phyloP scores from a whole-genome alignment of 2,329 filamentous ascomycete genomes.

The Colletotrichum chrysophilum region DNA sequence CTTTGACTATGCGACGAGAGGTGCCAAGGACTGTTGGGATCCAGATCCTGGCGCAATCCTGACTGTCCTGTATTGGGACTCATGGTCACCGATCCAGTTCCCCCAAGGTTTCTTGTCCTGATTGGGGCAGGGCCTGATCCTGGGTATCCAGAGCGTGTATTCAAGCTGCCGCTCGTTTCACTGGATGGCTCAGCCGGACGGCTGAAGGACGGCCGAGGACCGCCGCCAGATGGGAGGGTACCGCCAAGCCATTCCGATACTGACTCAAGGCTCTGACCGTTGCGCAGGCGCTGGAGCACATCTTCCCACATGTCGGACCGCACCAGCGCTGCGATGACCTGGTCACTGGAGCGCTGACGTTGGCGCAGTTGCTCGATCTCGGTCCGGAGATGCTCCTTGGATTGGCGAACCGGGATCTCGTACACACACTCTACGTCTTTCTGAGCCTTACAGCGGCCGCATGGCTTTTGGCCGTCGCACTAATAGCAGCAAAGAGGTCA shows the following conservation, averaged over 20 bases:
- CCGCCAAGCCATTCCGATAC: slow-evolving; percentile 61
- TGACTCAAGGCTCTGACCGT: slow-evolving; percentile 57
- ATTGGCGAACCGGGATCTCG: slow-evolving; percentile 67
- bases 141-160: slow-evolving; percentile 24
- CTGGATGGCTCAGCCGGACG: slow-evolving; percentile 29
- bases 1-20: slow-evolving; percentile 52
- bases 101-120: slow-evolving; percentile 5
- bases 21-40: slow-evolving; percentile 54
- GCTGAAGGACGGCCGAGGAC: slow-evolving; percentile 32
- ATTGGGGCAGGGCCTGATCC: slow-evolving; percentile 28
- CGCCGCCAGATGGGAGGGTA: slow-evolving; percentile 34
- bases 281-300: slow-evolving; percentile 56
- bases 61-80: slow-evolving; percentile 36
- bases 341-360: slow-evolving; percentile 59
- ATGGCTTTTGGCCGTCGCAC: slow-evolving; percentile 66
- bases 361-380: slow-evolving; percentile 64
- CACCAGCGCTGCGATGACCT: slow-evolving; percentile 59
- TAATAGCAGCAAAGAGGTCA: slow-evolving; percentile 28
- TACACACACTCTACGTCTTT: slow-evolving; percentile 64
- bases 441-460: slow-evolving; percentile 59
- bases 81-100: slow-evolving; percentile 20
- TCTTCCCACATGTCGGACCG: slow-evolving; percentile 58
- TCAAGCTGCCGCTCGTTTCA: slow-evolving; percentile 25
- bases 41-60: slow-evolving; percentile 41
- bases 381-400: slow-evolving; percentile 64